Evolutionary conservation across 208 protist species (phyloP), one percentile per base, ranked within the genome.

Genomic region (Acanthamoeba culbertsoni): DNA sequence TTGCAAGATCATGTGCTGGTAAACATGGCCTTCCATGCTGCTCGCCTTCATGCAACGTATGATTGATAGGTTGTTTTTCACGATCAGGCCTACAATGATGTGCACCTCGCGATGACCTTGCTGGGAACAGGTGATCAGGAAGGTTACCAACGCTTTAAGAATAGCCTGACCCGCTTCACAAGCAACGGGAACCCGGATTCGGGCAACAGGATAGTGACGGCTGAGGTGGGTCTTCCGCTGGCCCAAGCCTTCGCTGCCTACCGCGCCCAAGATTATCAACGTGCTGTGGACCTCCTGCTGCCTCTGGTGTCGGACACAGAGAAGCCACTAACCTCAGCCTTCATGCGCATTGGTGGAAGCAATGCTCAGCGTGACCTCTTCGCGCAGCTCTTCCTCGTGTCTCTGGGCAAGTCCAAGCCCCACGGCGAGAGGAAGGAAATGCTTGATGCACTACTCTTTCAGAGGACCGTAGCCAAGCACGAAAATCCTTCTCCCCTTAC

Each of bases 291-390:
- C 28, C 28, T 42, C 46, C 40, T 88, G 45, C 43, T 88, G 10
- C 79, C 43, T 3, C 45, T 88, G 7, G 46, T 63, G 0, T 14
- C 12, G 40, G 73, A 84, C 28, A 18, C 37, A 8, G 53, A 63
- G 48, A 37, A 10, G 10, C 35, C 53, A 2, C 46, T 88, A 0
- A 23, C 33, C 40, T n/a, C 12, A 5, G n/a, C 71, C 5, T 79
- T 79, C 26, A 42, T 48, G 23, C 20, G 10, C 12, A 18, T 88
- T 10, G 79, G 79, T 23, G 79, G 79, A 23, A 88, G 79, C 35
- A 55, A 88, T 43, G 79, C 79, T 0, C 79, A 88, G 31, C 45
- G 79, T 5, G 79, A 88, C 31, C 48, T 88, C 14, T 88, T 88
- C 53, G 45, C 48, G 10, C 79, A 88, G 46, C 53, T 88, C 33